Evolutionary conservation across 331 rosid genomes (phyloP).

Genomic region (Acacia pycnantha): DNA sequence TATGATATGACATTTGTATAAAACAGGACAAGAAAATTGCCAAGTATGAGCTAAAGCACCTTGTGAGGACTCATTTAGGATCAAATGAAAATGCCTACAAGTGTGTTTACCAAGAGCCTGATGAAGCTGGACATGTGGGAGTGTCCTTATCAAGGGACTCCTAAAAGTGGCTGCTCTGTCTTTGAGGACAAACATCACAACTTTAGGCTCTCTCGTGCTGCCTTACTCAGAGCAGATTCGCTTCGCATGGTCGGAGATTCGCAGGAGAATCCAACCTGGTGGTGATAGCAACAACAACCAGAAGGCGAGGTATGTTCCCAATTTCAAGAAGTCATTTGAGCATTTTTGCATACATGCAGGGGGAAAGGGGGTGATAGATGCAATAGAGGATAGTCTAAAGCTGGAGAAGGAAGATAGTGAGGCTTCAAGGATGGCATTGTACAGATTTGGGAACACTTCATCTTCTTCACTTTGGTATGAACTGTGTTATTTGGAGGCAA

Average conservation of each 20-base stretch:
- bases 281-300: background rate
- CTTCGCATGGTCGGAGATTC: slow-evolving; percentile 41
- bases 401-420: slow-evolving; percentile 63
- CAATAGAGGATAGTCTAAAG: slow-evolving; percentile 51
- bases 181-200: slow-evolving; percentile 44
- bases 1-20: background rate
- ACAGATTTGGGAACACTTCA: slow-evolving; percentile 79
- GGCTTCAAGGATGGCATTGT: slow-evolving; percentile 75
- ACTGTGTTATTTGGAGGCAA: slow-evolving; percentile 70
- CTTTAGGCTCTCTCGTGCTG: slow-evolving; percentile 56
- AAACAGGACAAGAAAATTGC: slow-evolving; percentile 41
- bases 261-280: slow-evolving; percentile 28
- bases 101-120: slow-evolving; percentile 56
- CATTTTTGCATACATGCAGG: slow-evolving; percentile 85
- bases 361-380: slow-evolving; percentile 68
- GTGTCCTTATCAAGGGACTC: slow-evolving; percentile 56
- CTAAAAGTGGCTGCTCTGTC: slow-evolving; percentile 57
- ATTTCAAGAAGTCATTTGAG: slow-evolving; percentile 60
- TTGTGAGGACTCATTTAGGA: slow-evolving; percentile 59
- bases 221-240: slow-evolving; percentile 62
- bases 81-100: slow-evolving; percentile 54
- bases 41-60: slow-evolving; percentile 60
- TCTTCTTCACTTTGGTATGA: slow-evolving; percentile 84
- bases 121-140: slow-evolving; percentile 46
- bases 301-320: slow-evolving; percentile 44